Percentiles rank a stretch among this genome's conserved stretches.
Conservation (phyloP, 225 moss, liverwort and hornwort genomes). For the Lunularia cruciata region DNA sequence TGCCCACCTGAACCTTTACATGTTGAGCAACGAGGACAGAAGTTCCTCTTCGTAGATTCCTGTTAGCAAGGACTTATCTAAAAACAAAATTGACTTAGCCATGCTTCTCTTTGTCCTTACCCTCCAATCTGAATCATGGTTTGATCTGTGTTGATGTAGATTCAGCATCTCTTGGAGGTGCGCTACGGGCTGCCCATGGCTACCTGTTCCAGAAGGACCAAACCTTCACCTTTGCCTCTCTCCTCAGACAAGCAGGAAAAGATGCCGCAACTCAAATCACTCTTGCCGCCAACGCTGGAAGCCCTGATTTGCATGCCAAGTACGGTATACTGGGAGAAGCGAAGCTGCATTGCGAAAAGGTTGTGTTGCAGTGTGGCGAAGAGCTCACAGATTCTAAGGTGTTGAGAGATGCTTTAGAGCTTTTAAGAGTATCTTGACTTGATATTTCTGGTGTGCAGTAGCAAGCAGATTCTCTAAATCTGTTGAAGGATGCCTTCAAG, state of each 20-base stretch:
- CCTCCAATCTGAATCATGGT: background rate
- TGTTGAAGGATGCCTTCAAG: no score
- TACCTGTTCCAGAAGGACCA: slow-evolving; percentile 26
- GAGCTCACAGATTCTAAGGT: no score
- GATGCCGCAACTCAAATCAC: slow-evolving; percentile 34
- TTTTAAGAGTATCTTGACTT: background rate
- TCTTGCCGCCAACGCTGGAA: slow-evolving; percentile 29
- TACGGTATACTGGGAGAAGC: slow-evolving; percentile 26
- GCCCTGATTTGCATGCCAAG: slow-evolving; percentile 6
- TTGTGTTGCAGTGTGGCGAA: no score
- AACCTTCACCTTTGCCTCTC: slow-evolving; percentile 31
- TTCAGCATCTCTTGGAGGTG: slow-evolving; percentile 90
- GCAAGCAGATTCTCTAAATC: no score
- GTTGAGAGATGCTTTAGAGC: no score
- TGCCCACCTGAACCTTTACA: no score
- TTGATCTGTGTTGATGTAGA: slow-evolving; percentile 46
- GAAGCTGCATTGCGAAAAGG: slow-evolving; percentile 21
- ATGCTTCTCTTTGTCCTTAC: no score
- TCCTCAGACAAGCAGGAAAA: slow-evolving; percentile 28
- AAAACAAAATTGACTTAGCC: no score
- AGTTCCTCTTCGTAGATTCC: no score
- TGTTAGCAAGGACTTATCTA: no score
- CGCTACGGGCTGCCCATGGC: slow-evolving; percentile 89
- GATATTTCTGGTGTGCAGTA: background rate
- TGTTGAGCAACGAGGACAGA: no score